Conservation (phyloP, 352 stramenopile genomes). For the Discostella stelligera region DNA sequence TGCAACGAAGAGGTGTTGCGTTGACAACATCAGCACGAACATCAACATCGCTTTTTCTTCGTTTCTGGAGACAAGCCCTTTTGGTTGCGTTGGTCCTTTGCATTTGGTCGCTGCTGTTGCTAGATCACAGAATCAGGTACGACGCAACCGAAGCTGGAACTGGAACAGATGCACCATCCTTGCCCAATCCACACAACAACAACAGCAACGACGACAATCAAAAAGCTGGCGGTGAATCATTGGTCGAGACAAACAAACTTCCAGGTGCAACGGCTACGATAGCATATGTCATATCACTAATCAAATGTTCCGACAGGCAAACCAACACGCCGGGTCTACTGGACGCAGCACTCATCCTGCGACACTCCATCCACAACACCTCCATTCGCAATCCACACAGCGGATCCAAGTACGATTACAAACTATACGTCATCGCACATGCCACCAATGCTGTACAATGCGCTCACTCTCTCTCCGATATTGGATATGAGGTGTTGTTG, state of each 20-base stretch:
- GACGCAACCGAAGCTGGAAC: background rate
- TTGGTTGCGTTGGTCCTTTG: background rate
- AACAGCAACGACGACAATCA: too few species aligned
- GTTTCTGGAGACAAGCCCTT: background rate
- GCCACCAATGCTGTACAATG: conserved; percentile 33
- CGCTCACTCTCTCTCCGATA: conserved; percentile 30
- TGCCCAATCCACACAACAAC: background rate
- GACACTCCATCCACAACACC: conserved; percentile 68
- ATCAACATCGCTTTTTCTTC: background rate
- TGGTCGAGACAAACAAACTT: background rate
- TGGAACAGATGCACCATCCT: background rate
- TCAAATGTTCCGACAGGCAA: conserved; percentile 61
- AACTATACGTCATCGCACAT: conserved; percentile 67
- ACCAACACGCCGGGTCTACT: conserved; percentile 54
- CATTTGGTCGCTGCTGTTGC: background rate
- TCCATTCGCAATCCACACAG: conserved; percentile 36
- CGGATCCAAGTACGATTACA: conserved; percentile 61
- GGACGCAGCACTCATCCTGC: conserved; percentile 58
- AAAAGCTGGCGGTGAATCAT: background rate
- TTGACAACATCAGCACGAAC: background rate
- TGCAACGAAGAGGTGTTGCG: background rate
- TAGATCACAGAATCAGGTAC: background rate
- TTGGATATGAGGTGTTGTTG: conserved; percentile 69
- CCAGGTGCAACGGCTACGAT: background rate
- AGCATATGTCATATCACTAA: conserved; percentile 67